Base-by-base conservation (phyloP, 805 yeast genomes). In the Candida gorgasii region DNA sequence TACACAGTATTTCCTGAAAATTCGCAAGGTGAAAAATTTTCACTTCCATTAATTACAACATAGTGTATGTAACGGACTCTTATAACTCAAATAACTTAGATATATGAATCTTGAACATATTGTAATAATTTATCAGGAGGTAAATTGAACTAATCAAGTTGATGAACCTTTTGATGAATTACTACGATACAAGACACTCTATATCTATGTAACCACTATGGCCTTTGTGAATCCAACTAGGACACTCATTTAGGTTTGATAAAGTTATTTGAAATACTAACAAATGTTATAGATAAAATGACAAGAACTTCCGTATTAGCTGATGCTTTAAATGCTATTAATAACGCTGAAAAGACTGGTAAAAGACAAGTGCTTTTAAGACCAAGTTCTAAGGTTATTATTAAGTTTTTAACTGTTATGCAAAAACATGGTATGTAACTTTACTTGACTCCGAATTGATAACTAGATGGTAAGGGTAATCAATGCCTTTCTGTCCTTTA, bases 291-390 rank as follows among this genome's bases (percentile, higher is more conserved):
- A 24, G 28, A 24, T 11, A 24, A 37, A 77, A 89, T 92, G 98
- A 88, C 97, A 73, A 90, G 97, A 82, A 82, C 97, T 59, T 90
- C 98, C 60, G 97, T 87, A 74, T 86, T 90, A 75, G 97, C 96
- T 69, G 98, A 90, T 79, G 97, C 97, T 69, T 85, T 90, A 66
- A 90, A 90, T 79, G 84, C 96, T 65, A 90, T 90, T 76, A 89
- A 89, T 89, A 90, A 90, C 77, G 98, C 98, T 76, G 97, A 90
- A 80, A 90, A 89, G 80, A 84, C 96, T 75, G 98, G 98, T 75
- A 90, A 90, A 84, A 86, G 98, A 79, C 98, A 90, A 80, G 97
- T 90, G 65, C 77, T 90, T 72, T 84, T 90, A 76, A 87, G 97
- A 83, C 98, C 98, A 56, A 89, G 97, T 41, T 90, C 97, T 68